phyloP scores from a whole-genome alignment of 441 rosid species.

The Theobroma grandiflorum region DNA sequence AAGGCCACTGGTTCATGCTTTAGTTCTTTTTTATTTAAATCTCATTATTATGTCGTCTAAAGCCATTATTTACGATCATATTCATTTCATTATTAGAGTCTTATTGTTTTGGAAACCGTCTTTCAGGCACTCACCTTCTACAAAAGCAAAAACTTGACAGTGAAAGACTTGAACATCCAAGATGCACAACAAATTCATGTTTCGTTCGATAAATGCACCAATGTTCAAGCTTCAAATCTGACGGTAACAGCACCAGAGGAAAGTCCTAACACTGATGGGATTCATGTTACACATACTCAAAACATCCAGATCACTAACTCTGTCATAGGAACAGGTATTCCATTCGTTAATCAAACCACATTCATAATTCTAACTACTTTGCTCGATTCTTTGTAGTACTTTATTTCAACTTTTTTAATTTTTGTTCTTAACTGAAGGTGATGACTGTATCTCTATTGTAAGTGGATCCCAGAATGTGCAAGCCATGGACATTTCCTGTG shows the following conservation, averaged over 20 bases:
- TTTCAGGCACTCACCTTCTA: slow-evolving; percentile 70
- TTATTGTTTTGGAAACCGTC: neutral
- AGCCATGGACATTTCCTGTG: slow-evolving; percentile 63
- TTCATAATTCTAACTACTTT: neutral
- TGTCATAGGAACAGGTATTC: slow-evolving; percentile 61
- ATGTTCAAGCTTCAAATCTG: slow-evolving; percentile 54
- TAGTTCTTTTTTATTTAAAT: no score
- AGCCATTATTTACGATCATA: no score
- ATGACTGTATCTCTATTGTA: slow-evolving; percentile 87
- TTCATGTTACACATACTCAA: slow-evolving; percentile 63
- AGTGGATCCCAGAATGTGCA: slow-evolving; percentile 70
- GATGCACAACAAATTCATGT: slow-evolving; percentile 81
- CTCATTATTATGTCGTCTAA: no score
- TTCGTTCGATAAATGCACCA: slow-evolving; percentile 55
- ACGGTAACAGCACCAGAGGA: slow-evolving; percentile 56
- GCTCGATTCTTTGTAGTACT: neutral
- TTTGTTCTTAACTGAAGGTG: slow-evolving; percentile 50
- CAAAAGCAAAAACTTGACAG: slow-evolving; percentile 53
- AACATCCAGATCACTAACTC: slow-evolving; percentile 60
- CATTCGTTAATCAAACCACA: neutral
- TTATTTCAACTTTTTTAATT: neutral
- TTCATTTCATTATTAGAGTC: no score
- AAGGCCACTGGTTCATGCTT: neutral
- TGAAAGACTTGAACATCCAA: slow-evolving; percentile 56
- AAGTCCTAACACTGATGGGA: slow-evolving; percentile 92